A percentile compares a stretch with the other conserved stretches of the same genome.
phyloP scores from a whole-genome alignment of 768 basidiomycete genomes.

The Leucocoprinus birnbaumii region DNA sequence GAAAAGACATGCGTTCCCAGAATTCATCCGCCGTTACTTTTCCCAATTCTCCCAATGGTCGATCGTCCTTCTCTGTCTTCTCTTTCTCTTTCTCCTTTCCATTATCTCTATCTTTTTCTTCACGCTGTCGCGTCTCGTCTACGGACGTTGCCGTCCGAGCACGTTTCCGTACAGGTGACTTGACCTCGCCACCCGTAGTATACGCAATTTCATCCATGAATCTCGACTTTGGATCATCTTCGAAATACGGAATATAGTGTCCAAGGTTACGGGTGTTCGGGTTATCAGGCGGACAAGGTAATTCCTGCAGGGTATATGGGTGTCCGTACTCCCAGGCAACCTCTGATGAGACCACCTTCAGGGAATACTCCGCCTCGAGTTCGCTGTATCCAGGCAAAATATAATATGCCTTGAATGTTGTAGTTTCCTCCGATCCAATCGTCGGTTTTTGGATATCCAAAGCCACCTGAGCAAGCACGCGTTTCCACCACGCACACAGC shows the following conservation, averaged over 20 bases:
- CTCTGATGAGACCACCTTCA: constrained; percentile 36
- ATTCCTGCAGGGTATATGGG: constrained; percentile 55
- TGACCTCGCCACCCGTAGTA: constrained; percentile 59
- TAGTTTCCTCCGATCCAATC: no score
- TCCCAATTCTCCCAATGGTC: constrained; percentile 49
- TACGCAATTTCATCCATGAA: constrained; percentile 90
- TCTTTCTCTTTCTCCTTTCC: constrained; percentile 16
- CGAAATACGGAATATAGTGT: constrained; percentile 81
- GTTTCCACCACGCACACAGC: constrained; percentile 94
- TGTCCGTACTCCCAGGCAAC: constrained; percentile 74
- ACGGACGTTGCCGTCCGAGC: constrained; percentile 32
- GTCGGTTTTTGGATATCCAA: constrained; percentile 28
- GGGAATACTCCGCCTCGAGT: constrained; percentile 59
- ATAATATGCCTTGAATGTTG: constrained; percentile 41
- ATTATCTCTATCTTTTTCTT: background rate
- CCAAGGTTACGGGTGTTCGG: constrained; percentile 48
- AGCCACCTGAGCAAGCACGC: constrained; percentile 59
- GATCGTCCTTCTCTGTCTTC: constrained; percentile 31
- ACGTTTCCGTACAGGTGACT: constrained; percentile 63
- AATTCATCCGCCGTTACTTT: constrained; percentile 76
- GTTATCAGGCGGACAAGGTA: constrained; percentile 37
- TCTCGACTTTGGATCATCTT: constrained; percentile 95
- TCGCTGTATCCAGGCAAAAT: constrained; percentile 69
- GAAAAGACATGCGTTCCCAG: constrained; percentile 96
- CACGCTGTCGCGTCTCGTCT: constrained; percentile 19